These are phyloP conservation scores for Xylaria venustula DNA, from an alignment of 495 filamentous ascomycete genomes.

Conservation along the genomic window DNA sequence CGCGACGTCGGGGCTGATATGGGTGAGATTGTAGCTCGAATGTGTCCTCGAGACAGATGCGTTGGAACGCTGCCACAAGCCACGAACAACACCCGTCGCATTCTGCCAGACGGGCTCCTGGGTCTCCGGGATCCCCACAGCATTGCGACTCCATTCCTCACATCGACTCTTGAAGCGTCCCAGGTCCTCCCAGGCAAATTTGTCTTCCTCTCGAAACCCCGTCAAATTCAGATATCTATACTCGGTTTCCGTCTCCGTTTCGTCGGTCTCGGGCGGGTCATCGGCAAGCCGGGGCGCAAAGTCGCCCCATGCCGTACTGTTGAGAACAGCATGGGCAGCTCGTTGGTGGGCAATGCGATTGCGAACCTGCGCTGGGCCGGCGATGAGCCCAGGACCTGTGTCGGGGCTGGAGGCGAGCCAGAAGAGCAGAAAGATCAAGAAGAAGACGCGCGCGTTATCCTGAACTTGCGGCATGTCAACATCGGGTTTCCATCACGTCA, in stretches of 20 bases:
- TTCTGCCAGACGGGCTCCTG: slow-evolving; percentile 68
- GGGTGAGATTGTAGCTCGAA: slow-evolving; percentile 46
- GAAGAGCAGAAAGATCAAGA: slow-evolving; percentile 44
- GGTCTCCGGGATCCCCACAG: slow-evolving; percentile 37
- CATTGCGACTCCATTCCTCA: slow-evolving; percentile 43
- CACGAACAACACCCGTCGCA: slow-evolving; percentile 71
- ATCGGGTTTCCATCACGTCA: slow-evolving; percentile 27
- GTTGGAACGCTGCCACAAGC: slow-evolving; percentile 68
- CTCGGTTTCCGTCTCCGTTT: too few relatives aligned
- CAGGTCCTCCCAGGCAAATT: slow-evolving; percentile 69
- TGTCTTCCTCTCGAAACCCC: slow-evolving; percentile 70
- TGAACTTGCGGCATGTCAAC: slow-evolving; percentile 31
- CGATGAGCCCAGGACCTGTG: slow-evolving; percentile 38
- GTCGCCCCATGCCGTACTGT: slow-evolving; percentile 71
- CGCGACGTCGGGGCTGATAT: slow-evolving; percentile 40
- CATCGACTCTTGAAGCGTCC: slow-evolving; percentile 44
- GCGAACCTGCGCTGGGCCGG: slow-evolving; percentile 35
- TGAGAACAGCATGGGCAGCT: slow-evolving; percentile 62
- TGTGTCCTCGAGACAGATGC: slow-evolving; percentile 34
- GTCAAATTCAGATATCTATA: slow-evolving; percentile 71
- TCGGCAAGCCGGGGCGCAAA: slow-evolving; percentile 52
- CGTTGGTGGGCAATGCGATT: slow-evolving; percentile 48
- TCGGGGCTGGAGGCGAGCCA: slow-evolving; percentile 42
- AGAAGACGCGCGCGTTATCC: slow-evolving; percentile 37
- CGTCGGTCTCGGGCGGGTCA: slow-evolving; percentile 24